phyloP scores from a whole-genome alignment of 345 rosid species.

The Clausena lansium region DNA sequence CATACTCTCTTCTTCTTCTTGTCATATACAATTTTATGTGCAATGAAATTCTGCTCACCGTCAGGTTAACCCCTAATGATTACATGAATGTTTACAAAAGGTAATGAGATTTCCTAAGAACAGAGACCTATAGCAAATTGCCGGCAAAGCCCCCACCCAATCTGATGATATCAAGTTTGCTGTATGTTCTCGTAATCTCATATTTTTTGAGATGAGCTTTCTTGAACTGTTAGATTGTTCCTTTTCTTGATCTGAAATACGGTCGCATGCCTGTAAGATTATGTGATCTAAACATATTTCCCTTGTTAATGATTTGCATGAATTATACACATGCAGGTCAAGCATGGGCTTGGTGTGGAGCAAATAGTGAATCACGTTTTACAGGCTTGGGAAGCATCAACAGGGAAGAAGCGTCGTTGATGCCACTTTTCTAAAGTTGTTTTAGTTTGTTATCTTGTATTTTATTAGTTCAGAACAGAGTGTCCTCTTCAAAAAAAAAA shows the following conservation, averaged over 20 bases:
- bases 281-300: neutral
- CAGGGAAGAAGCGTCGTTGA: constrained; percentile 57
- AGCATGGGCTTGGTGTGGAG: constrained; percentile 77
- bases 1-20: neutral
- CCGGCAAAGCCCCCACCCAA: neutral
- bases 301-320: neutral
- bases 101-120: neutral
- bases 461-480: neutral
- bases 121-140: neutral
- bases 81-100: neutral
- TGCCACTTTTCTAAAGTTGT: neutral
- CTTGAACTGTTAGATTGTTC: neutral
- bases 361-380: constrained; percentile 72
- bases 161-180: neutral
- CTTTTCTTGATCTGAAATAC: neutral
- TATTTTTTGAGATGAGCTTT: neutral
- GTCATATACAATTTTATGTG: neutral
- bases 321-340: constrained; percentile 45
- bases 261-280: neutral
- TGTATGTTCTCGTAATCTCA: neutral
- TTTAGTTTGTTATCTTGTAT: neutral
- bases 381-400: constrained; percentile 77
- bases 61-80: neutral
- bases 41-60: neutral
- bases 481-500: neutral